phyloP scores from a whole-genome alignment of 1,284 basidiomycete genomes.

The Vanrija sp. region DNA sequence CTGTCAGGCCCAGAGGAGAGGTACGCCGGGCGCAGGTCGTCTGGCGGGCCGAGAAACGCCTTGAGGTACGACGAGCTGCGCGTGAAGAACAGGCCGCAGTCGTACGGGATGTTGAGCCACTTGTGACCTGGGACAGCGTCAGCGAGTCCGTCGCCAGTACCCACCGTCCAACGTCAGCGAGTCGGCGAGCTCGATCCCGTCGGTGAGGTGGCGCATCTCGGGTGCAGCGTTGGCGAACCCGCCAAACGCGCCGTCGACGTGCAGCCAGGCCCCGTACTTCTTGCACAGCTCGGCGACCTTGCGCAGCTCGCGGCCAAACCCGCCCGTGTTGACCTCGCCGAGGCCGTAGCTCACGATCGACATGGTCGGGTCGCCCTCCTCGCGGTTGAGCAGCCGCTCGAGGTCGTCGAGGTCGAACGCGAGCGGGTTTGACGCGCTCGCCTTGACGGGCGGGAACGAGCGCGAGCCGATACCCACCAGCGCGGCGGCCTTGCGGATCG shows the following conservation, averaged over 20 bases:
- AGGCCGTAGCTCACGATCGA: conserved; percentile 50
- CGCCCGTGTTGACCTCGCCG: conserved; percentile 56
- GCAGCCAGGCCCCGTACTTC: conserved; percentile 52
- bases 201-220: conserved; percentile 40
- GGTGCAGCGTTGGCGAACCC: conserved; percentile 51
- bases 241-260: conserved; percentile 55
- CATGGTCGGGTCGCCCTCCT: conserved; percentile 32
- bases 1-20: conserved; percentile 25
- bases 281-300: conserved; percentile 48
- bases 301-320: conserved; percentile 42
- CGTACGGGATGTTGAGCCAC: conserved; percentile 54
- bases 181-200: conserved; percentile 51
- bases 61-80: conserved; percentile 35
- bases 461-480: conserved; percentile 50
- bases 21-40: conserved; percentile 49
- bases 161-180: conserved; percentile 52
- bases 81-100: conserved; percentile 54
- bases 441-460: too few relatives aligned
- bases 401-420: conserved; percentile 49
- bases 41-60: conserved; percentile 50
- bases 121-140: conserved; percentile 47
- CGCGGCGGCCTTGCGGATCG: conserved; percentile 52
- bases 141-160: conserved; percentile 12
- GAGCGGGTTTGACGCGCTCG: conserved; percentile 9
- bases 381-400: conserved; percentile 35